Percentiles rank a stretch among this genome's conserved stretches.
Conservation (phyloP, 2,329 filamentous ascomycete genomes). For the Fusarium sacchari region DNA sequence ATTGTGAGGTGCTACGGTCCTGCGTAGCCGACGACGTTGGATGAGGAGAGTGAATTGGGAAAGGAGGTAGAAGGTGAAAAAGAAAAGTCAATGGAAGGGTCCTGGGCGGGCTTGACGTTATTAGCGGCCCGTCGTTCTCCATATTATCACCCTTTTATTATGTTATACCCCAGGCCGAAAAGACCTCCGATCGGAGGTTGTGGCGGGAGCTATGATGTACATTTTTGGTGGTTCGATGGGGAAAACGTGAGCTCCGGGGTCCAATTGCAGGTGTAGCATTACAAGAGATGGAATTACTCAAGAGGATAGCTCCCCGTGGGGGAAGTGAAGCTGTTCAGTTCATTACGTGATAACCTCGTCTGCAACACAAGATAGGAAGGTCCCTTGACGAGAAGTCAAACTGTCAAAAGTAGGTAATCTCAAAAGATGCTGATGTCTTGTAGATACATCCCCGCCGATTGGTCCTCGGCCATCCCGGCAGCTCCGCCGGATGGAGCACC, state of each 20-base stretch:
- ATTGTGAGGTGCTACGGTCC: neutral
- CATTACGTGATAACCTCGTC: slow-evolving; percentile 30
- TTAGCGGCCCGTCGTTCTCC: slow-evolving; percentile 27
- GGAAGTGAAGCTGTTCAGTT: neutral
- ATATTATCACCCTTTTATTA: slow-evolving; percentile 36
- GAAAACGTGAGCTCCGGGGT: neutral
- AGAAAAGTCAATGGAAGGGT: neutral
- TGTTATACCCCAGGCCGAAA: slow-evolving; percentile 20
- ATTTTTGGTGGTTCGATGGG: slow-evolving; percentile 20
- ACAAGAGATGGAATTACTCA: neutral
- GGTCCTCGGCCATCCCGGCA: slow-evolving; percentile 27
- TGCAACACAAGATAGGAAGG: slow-evolving; percentile 11
- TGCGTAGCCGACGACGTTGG: neutral
- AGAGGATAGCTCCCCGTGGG: slow-evolving; percentile 24
- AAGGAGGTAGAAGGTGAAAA: slow-evolving; percentile 1
- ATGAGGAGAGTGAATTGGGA: neutral
- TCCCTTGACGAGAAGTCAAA: slow-evolving; percentile 5
- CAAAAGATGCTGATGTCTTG: neutral
- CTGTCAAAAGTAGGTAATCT: slow-evolving; percentile 13
- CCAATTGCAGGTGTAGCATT: slow-evolving; percentile 23
- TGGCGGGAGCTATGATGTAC: slow-evolving; percentile 27
- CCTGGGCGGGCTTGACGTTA: slow-evolving; percentile 24
- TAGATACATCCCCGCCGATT: slow-evolving; percentile 4
- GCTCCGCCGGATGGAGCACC: slow-evolving; percentile 24
- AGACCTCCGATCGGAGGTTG: slow-evolving; percentile 35